Evolutionary conservation across 306 rosid genomes (phyloP), one percentile per base, ranked within the genome.

Genomic region (Ormosia semicastrata): DNA sequence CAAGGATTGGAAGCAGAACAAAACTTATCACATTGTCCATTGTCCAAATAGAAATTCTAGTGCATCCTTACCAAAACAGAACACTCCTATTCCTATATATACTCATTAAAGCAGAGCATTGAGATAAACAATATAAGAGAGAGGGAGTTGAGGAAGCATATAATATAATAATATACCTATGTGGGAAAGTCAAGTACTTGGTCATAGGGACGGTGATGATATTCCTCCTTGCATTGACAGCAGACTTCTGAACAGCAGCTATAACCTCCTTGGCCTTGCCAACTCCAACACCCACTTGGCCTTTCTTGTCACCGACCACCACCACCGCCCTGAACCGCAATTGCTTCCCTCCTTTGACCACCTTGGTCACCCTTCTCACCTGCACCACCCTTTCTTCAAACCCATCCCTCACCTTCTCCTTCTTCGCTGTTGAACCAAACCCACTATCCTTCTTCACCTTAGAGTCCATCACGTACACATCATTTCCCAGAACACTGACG

Each of bases 291-390:
- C 98, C 98, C 14, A 95, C 98, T 3, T 85, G 88, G 1, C 98
- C 98, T 58, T 91, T 84, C 93, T 93, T 95, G 81, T 95, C 95
- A 4, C 98, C 99, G 12, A 95, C 97, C 34, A 95, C 89, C 44
- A 95, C 95, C 66, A 95, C 32, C 1, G 95, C 98, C 37, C 99
- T 79, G 81, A 91, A 93, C 71, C 87, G 86, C 86, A 95, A 33
- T 65, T 92, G 97, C 83, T 93, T 95, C 75, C 98, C 99, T 72
- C 99, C 99, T 69, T 95, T 93, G 0, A 95, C 99, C 24, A 95
- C 99, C 90, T 95, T 95, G 13, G 95, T 95, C 6, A 95, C 93
- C 84, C 99, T 87, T 54, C 98, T 84, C 32, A 95, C 98, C 80
- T 93, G 98, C 0, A 93, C 93, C 32, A 95, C 96, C 78, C 97